Percentiles rank a stretch among this genome's conserved stretches.
Evolutionary conservation across 176 grass and related monocot species (phyloP).

Genomic region (Calamus simplicifolius): DNA sequence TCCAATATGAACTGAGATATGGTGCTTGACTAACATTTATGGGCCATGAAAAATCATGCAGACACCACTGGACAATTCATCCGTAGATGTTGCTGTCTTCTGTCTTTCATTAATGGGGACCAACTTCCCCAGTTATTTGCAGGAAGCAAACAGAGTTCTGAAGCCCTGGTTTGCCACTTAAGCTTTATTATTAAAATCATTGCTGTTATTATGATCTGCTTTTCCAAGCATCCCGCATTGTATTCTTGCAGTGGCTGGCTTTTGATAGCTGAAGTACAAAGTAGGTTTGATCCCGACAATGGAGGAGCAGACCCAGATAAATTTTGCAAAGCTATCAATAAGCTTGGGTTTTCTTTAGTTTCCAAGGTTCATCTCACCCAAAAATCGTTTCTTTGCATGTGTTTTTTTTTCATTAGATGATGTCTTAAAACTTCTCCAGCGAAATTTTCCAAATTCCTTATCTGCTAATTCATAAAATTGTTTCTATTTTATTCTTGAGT

Average conservation of each 20-base stretch:
- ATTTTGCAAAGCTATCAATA: slow-evolving; percentile 61
- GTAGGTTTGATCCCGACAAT: slow-evolving; percentile 84
- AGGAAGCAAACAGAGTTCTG: slow-evolving; percentile 83
- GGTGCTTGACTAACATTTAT: no score
- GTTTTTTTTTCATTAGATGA: no score
- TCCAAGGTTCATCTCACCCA: slow-evolving; percentile 51
- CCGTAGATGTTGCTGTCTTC: slow-evolving; percentile 88
- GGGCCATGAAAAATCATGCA: slow-evolving; percentile 14
- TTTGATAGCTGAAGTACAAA: slow-evolving; percentile 90
- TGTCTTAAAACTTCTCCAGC: neutral
- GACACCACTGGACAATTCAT: slow-evolving; percentile 71
- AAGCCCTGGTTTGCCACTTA: slow-evolving; percentile 57
- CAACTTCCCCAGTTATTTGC: slow-evolving; percentile 67
- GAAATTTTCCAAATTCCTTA: neutral
- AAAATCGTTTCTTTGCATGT: neutral
- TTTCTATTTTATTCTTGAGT: no score
- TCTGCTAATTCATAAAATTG: no score
- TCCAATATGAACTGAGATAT: no score
- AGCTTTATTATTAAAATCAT: neutral
- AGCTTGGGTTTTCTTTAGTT: slow-evolving; percentile 74
- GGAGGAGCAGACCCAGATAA: slow-evolving; percentile 80
- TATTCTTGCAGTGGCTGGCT: slow-evolving; percentile 73
- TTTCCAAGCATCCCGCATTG: slow-evolving; percentile 15
- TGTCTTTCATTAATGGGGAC: slow-evolving; percentile 96
- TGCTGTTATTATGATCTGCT: slow-evolving; percentile 1